These are phyloP conservation scores for Lactuca saligna DNA, from an alignment of 129 eudicot genomes.

Conservation along the genomic window DNA sequence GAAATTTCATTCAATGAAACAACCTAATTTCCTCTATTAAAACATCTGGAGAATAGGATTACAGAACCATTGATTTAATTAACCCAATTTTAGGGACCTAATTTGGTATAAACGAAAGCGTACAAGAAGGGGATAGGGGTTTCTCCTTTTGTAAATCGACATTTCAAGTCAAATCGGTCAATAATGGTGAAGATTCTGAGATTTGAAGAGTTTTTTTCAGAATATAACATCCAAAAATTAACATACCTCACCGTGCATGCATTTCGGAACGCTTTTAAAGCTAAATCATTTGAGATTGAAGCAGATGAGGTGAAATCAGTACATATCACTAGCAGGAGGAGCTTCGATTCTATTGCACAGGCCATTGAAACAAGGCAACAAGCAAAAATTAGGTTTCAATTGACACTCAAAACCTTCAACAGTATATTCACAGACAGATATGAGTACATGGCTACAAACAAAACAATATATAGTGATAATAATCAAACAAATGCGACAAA, in stretches of 20 bases:
- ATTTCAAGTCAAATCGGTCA: slow-evolving; percentile 6
- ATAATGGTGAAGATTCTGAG: slow-evolving; percentile 2
- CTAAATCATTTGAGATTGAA: slow-evolving; percentile 1
- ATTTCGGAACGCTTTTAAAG: slow-evolving; percentile 18
- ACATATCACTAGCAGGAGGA: not conserved
- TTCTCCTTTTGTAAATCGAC: not conserved
- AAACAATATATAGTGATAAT: slow-evolving; percentile 2
- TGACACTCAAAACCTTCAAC: slow-evolving; percentile 7
- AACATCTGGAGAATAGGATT: slow-evolving; percentile 2
- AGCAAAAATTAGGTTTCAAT: slow-evolving; percentile 8
- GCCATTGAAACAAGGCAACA: slow-evolving; percentile 4
- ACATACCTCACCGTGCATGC: slow-evolving; percentile 22
- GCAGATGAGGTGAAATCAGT: slow-evolving; percentile 12
- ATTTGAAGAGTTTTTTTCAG: slow-evolving; percentile 7
- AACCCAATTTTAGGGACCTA: not conserved
- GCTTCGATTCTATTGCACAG: slow-evolving; percentile 8
- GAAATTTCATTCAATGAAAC: not conserved
- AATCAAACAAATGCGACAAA: slow-evolving; percentile 16
- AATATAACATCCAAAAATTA: slow-evolving; percentile 15
- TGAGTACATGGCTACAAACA: slow-evolving; percentile 33
- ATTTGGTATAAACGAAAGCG: slow-evolving; percentile 9
- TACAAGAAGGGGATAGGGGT: not conserved
- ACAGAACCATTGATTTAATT: not conserved
- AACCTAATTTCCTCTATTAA: slow-evolving; percentile 10
- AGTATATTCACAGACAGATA: slow-evolving; percentile 17